Conservation (phyloP, 148 eudicot species). For the Mesembryanthemum crystallinum region DNA sequence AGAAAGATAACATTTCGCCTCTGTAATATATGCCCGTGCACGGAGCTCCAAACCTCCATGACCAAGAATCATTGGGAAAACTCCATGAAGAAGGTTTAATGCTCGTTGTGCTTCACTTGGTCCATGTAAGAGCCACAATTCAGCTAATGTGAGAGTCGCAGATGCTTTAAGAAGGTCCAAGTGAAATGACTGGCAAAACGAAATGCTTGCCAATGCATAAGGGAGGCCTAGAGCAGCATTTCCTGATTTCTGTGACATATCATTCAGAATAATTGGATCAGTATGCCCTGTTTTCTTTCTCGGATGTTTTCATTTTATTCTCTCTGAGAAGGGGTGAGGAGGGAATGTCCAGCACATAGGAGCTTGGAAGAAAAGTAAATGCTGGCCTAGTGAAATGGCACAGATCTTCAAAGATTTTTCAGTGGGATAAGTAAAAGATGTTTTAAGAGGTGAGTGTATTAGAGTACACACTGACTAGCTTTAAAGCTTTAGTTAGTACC, state of each 20-base stretch:
- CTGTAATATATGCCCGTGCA: constrained; percentile 80
- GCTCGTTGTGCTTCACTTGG: constrained; percentile 77
- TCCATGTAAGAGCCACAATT: constrained; percentile 89
- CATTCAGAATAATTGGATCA: neutral
- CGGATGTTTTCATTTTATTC: neutral
- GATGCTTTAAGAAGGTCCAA: constrained; percentile 98
- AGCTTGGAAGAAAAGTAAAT: neutral
- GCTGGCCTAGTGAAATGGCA: neutral
- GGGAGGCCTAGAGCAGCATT: constrained; percentile 90
- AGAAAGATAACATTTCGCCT: constrained; percentile 88
- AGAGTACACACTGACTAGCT: neutral
- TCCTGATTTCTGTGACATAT: constrained; percentile 68
- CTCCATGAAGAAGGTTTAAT: constrained; percentile 61
- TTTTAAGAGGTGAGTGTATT: neutral
- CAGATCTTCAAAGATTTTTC: neutral
- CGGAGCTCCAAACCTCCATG: constrained; percentile 95
- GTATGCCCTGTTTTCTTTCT: neutral
- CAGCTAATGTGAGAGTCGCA: constrained; percentile 78
- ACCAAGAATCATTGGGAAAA: constrained; percentile 87
- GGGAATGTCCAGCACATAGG: neutral
- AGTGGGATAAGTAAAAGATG: neutral
- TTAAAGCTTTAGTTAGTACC: constrained; percentile 39
- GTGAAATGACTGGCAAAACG: constrained; percentile 87
- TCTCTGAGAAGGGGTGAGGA: neutral
- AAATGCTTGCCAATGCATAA: constrained; percentile 89